Conservation (phyloP, 169 alveolate species). For the Plasmodium gaboni region DNA sequence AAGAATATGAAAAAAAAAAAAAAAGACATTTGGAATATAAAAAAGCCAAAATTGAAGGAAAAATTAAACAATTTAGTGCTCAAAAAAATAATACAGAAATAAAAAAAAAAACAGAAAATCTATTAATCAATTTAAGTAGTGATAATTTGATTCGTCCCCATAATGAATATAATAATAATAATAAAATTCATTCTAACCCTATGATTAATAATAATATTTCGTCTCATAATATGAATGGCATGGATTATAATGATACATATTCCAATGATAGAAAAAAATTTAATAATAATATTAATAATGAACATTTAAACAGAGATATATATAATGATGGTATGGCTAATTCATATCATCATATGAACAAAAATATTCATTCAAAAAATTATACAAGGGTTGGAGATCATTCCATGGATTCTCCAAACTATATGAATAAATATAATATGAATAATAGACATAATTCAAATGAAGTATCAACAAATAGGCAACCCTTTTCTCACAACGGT, state of each 20-base stretch:
- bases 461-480: neutral
- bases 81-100: constrained; percentile 45
- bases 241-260: too few species aligned
- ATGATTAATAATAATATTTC: too few species aligned
- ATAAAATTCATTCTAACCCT: too few species aligned
- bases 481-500: neutral
- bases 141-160: too few species aligned
- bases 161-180: neutral
- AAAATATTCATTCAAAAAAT: constrained; percentile 6
- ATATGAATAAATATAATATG: constrained; percentile 17
- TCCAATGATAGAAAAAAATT: too few species aligned
- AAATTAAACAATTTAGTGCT: constrained; percentile 57
- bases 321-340: neutral
- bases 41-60: constrained; percentile 74
- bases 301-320: neutral
- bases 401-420: neutral
- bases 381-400: neutral
- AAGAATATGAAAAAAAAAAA: constrained; percentile 71
- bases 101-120: constrained; percentile 20
- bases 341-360: neutral
- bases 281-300: neutral
- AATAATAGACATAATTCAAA: neutral
- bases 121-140: constrained; percentile 6
- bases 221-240: too few species aligned
- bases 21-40: constrained; percentile 70